Base-by-base conservation (phyloP, 78 protist species). In the Tieghemostelium lacteum region DNA sequence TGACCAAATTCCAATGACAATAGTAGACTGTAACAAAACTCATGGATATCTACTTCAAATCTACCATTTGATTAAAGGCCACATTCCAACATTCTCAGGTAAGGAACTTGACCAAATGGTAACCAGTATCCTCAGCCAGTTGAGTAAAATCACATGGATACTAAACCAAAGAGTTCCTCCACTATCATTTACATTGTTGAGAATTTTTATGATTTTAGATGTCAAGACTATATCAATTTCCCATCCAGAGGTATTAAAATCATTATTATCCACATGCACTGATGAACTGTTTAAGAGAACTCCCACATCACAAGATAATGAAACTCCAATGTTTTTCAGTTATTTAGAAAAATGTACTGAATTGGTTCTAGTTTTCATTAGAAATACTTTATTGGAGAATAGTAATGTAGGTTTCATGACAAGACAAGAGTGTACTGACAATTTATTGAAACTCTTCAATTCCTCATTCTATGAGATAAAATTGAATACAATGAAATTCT, bases 21-120 rank as follows among this genome's bases (percentile, higher is more conserved):
- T 26, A 1, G 5, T 14, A 20, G 67, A 88, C 19, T 39, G 19
- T 22, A 88, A 88, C 54, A 40, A 49, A 22, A 67, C 54, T 17
- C 93, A 88, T 26, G 93, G 93, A 63, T 45, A 60, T 26, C 22
- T 88, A 12, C 26, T 72, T 14, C 93, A 88, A 42, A 88, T 88
- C 39, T 67, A 72, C 10, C 87, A 88, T 29, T 37, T 88, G 20
- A 2, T 88, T 16, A 61, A 74, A 54, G 74, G 62, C 10, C 93
- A 88, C 37, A 22, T 88, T 36, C 78, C 93, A 66, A 83, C 62
- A 0, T 45, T 69, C 0, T 34, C 63, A 16, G 26, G 28, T 16
- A 83, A 66, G 31, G 78, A 83, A 12, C 20, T 69, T 12, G 91
- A 69, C 20, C 6, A 14, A 22, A 26, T 63, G 24, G 39, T 69